phyloP scores from a whole-genome alignment of 129 eudicot species.

The sunflower (Helianthus annuus) region DNA sequence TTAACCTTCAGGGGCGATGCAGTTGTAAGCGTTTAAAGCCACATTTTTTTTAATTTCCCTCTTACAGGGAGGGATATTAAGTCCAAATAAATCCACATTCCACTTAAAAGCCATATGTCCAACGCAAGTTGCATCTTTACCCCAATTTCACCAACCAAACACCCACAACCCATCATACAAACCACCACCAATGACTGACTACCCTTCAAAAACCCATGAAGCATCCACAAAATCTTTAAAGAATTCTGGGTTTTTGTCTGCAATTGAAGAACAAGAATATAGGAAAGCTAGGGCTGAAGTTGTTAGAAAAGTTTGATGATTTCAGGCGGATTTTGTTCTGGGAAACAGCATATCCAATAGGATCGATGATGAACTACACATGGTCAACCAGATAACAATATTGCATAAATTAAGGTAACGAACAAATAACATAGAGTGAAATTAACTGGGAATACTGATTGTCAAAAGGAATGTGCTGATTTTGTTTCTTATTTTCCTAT shows the following conservation, averaged over 20 bases:
- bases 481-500: slow-evolving; percentile 3
- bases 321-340: too few relatives aligned
- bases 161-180: too few relatives aligned
- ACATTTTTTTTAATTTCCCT: too few relatives aligned
- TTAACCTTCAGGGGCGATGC: too few relatives aligned
- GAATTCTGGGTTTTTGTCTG: slow-evolving; percentile 71
- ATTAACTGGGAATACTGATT: not conserved
- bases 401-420: not conserved
- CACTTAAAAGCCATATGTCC: too few relatives aligned
- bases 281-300: slow-evolving; percentile 93
- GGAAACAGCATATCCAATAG: too few relatives aligned
- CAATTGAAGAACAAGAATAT: slow-evolving; percentile 92
- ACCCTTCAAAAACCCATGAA: slow-evolving; percentile 24
- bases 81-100: too few relatives aligned
- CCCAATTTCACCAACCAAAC: not conserved
- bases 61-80: too few relatives aligned
- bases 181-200: not conserved
- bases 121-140: not conserved
- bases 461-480: not conserved
- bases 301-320: slow-evolving; percentile 13
- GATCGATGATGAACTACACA: too few relatives aligned
- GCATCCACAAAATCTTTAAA: slow-evolving; percentile 33
- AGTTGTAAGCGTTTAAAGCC: too few relatives aligned
- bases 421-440: not conserved
- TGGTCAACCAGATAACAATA: too few relatives aligned